Percentiles rank a stretch among this genome's conserved stretches.
phyloP scores from a whole-genome alignment of 257 asterid genomes.

The Solanum infundibuliforme region DNA sequence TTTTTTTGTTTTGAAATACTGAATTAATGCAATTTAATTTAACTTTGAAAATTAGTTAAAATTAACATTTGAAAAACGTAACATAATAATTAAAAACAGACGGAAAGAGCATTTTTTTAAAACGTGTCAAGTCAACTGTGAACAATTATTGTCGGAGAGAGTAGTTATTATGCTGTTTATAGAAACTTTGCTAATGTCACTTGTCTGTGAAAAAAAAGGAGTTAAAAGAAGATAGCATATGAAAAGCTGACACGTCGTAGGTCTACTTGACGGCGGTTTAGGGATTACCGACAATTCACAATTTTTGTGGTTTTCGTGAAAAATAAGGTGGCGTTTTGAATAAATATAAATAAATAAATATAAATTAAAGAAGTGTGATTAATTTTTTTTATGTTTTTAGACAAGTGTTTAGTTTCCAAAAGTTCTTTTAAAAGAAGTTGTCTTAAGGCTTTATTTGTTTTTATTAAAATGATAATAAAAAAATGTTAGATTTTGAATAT shows the following conservation, averaged over 20 bases:
- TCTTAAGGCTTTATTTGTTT: neutral
- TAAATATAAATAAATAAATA: neutral
- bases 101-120: rapidly evolving
- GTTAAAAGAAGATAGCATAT: neutral
- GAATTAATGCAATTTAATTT: too few relatives aligned
- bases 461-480: too few relatives aligned
- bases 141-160: too few relatives aligned
- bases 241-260: neutral
- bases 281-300: neutral
- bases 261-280: neutral
- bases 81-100: too few relatives aligned
- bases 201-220: neutral
- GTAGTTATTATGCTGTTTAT: neutral
- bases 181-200: neutral
- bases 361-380: neutral
- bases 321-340: neutral
- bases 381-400: neutral
- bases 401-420: neutral
- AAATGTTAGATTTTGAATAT: too few relatives aligned
- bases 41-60: too few relatives aligned
- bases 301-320: neutral
- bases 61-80: too few relatives aligned
- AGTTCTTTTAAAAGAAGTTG: neutral
- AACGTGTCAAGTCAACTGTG: rapidly evolving
- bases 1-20: too few relatives aligned